Conservation (phyloP, 2,329 filamentous ascomycete species). For the Fusarium lyarnte region DNA sequence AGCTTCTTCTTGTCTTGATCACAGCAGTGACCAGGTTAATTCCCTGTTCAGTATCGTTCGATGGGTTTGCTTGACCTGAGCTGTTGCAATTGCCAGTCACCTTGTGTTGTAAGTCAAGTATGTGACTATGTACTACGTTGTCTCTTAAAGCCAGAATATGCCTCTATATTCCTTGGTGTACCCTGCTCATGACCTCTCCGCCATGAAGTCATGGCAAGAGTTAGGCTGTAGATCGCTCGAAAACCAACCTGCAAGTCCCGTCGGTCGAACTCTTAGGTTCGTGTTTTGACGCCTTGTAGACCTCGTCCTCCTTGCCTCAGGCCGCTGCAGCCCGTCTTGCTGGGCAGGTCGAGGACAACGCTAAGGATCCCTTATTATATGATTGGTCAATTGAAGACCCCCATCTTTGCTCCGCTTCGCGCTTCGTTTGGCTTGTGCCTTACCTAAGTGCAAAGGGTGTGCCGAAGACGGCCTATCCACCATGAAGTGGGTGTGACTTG, state of each 20-base stretch:
- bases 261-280: constrained; percentile 1
- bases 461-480: not conserved
- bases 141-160: not conserved
- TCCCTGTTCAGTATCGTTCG: constrained; percentile 25
- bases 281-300: constrained; percentile 15
- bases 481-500: not conserved
- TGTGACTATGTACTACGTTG: not conserved
- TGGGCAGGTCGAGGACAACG: not conserved
- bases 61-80: constrained; percentile 15
- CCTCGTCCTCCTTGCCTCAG: constrained; percentile 21
- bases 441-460: constrained; percentile 21
- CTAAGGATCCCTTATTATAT: constrained; percentile 4
- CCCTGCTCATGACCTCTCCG: constrained; percentile 12
- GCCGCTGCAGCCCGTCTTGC: constrained; percentile 9
- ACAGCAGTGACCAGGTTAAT: constrained; percentile 26
- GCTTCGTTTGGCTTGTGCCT: constrained; percentile 26
- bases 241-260: constrained; percentile 26
- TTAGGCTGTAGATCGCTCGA: constrained; percentile 25
- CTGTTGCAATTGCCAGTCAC: constrained; percentile 11
- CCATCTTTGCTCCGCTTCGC: constrained; percentile 13
- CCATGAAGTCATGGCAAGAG: constrained; percentile 31
- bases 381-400: constrained; percentile 23
- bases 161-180: not conserved
- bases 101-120: not conserved
- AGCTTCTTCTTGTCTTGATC: constrained; percentile 13